These are phyloP conservation scores for Podospora bellae-mahoneyi DNA, from an alignment of 495 filamentous ascomycete genomes.

Conservation along the genomic window DNA sequence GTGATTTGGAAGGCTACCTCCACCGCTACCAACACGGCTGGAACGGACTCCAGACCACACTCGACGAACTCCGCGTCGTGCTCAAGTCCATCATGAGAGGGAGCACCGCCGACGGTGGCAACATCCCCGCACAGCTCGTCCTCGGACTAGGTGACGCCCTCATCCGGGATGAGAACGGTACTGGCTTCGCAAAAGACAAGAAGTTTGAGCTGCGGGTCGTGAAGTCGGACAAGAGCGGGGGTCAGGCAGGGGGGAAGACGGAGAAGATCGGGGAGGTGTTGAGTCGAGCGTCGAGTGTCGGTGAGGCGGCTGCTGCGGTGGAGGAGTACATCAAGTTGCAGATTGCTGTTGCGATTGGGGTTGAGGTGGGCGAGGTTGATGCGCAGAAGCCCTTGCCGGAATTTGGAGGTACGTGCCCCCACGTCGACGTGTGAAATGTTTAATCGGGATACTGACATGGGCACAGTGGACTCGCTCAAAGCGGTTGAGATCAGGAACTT, in stretches of 20 bases:
- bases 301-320: slow-evolving; percentile 23
- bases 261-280: background rate
- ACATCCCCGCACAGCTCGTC: slow-evolving; percentile 20
- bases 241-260: background rate
- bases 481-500: slow-evolving; percentile 59
- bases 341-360: slow-evolving; percentile 32
- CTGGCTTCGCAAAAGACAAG: slow-evolving; percentile 34
- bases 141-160: slow-evolving; percentile 30
- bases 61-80: slow-evolving; percentile 32
- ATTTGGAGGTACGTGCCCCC: slow-evolving; percentile 33
- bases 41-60: slow-evolving; percentile 25
- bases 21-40: slow-evolving; percentile 12
- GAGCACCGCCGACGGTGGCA: background rate
- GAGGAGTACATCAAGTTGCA: slow-evolving; percentile 29
- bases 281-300: background rate
- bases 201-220: slow-evolving; percentile 31
- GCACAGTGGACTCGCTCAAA: slow-evolving; percentile 50
- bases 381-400: slow-evolving; percentile 30
- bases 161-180: slow-evolving; percentile 25
- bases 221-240: slow-evolving; percentile 9
- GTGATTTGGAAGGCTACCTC: slow-evolving; percentile 26
- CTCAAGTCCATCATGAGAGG: slow-evolving; percentile 20
- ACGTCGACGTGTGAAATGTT: background rate
- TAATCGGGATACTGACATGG: background rate
- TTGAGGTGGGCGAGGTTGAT: slow-evolving; percentile 27